Conservation (phyloP, 164 flowering plant genomes). For the Tetrastigma voinierianum region DNA sequence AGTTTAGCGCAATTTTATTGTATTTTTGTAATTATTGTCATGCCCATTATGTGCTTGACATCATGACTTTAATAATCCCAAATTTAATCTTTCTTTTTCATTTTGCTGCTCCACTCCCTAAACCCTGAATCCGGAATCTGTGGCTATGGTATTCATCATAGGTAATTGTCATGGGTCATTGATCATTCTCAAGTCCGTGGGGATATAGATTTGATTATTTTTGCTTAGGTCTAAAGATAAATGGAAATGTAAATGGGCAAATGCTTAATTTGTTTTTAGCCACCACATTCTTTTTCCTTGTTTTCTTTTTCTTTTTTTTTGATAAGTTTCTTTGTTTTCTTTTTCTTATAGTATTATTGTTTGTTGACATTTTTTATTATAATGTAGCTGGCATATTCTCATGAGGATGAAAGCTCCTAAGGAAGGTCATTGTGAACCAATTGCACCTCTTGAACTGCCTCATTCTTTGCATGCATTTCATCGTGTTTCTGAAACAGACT, state of each 20-base stretch:
- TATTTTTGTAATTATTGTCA: too few species aligned
- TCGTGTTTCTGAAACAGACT: slow-evolving; percentile 68
- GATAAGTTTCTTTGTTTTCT: background rate
- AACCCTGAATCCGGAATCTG: too few species aligned
- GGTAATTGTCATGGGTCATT: too few species aligned
- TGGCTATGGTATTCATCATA: too few species aligned
- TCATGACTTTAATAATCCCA: too few species aligned
- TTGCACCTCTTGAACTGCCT: slow-evolving; percentile 90
- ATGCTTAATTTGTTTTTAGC: background rate
- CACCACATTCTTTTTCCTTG: background rate
- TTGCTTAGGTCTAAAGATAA: background rate
- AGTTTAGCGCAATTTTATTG: too few species aligned
- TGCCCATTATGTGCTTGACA: too few species aligned
- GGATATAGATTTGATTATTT: background rate
- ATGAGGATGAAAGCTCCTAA: slow-evolving; percentile 80
- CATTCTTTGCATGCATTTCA: slow-evolving; percentile 89
- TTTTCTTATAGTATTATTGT: background rate
- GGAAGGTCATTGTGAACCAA: slow-evolving; percentile 74
- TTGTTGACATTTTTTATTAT: background rate
- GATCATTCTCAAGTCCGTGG: too few species aligned
- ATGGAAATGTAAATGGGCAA: background rate
- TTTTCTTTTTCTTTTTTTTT: background rate
- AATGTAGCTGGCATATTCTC: slow-evolving; percentile 81
- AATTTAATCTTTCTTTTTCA: too few species aligned
- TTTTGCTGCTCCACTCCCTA: too few species aligned